Evolutionary conservation across 345 rosid genomes (phyloP).

Genomic region (Eucalyptus tenuipes): DNA sequence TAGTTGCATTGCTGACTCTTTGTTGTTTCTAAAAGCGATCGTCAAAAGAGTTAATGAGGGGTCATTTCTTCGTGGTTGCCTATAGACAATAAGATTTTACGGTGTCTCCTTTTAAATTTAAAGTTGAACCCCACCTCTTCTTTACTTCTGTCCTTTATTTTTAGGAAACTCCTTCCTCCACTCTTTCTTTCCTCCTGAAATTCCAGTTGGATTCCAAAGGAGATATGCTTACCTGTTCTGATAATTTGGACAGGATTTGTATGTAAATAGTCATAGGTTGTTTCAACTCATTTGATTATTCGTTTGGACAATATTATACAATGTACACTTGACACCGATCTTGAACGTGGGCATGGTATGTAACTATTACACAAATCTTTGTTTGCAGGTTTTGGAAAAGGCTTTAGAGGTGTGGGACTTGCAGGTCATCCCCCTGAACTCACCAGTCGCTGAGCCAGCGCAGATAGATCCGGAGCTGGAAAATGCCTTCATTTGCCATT

Average conservation of each 20-base stretch:
- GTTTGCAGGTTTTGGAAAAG: conserved; percentile 69
- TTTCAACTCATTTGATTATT: neutral
- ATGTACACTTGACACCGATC: neutral
- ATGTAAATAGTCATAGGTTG: neutral
- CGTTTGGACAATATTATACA: neutral
- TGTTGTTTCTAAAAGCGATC: neutral
- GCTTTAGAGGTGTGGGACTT: conserved; percentile 94
- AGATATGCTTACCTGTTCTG: neutral
- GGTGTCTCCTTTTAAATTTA: neutral
- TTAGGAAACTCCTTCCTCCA: neutral
- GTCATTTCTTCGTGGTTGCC: neutral
- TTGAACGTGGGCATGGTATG: neutral
- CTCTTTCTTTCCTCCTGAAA: neutral
- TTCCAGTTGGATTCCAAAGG: neutral
- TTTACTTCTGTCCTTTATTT: neutral
- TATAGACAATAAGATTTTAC: neutral
- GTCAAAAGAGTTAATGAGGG: neutral
- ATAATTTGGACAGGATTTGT: neutral
- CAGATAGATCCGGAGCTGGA: conserved; percentile 83
- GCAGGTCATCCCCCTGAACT: conserved; percentile 77
- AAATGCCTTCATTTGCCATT: conserved; percentile 83
- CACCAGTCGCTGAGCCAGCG: conserved; percentile 88
- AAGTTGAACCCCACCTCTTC: neutral
- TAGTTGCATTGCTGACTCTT: neutral
- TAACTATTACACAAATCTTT: neutral